Evolutionary conservation across 2,329 filamentous ascomycete genomes (phyloP).

Genomic region (Canariomyces notabilis): DNA sequence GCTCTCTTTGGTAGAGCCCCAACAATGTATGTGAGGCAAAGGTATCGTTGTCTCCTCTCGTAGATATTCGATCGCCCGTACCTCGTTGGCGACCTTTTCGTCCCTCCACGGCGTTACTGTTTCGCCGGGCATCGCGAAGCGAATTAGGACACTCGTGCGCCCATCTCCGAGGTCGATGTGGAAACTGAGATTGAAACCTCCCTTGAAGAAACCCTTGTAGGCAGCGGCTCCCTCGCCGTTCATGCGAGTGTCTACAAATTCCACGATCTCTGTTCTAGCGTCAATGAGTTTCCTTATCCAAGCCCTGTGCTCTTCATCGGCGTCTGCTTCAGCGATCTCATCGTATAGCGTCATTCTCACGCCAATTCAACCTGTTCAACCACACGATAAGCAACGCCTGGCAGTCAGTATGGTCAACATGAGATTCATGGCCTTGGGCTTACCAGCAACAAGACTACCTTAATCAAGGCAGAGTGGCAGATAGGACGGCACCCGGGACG

Average conservation of each 20-base stretch:
- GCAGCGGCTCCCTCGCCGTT: not conserved
- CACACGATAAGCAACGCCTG: no score
- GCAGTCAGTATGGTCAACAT: no score
- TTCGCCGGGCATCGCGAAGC: not conserved
- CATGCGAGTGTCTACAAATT: not conserved
- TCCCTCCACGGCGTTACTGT: not conserved
- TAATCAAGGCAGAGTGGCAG: no score
- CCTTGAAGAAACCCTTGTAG: not conserved
- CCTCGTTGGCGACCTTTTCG: slow-evolving; percentile 3
- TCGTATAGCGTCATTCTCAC: not conserved
- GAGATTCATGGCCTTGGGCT: no score
- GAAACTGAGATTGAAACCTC: not conserved
- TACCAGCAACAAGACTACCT: no score
- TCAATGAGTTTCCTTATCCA: not conserved
- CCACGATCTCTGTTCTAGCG: not conserved
- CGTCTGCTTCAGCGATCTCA: not conserved
- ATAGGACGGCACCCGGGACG: no score
- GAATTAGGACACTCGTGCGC: not conserved
- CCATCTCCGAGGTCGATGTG: not conserved
- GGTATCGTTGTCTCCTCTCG: slow-evolving; percentile 1
- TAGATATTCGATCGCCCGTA: not conserved
- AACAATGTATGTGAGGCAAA: not conserved
- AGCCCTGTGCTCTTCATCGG: not conserved
- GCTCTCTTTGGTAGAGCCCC: slow-evolving; percentile 18
- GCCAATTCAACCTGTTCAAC: no score